Evolutionary conservation across 768 basidiomycete species (phyloP), one percentile per base, ranked within the genome.

Genomic region (Amanita rubescens): DNA sequence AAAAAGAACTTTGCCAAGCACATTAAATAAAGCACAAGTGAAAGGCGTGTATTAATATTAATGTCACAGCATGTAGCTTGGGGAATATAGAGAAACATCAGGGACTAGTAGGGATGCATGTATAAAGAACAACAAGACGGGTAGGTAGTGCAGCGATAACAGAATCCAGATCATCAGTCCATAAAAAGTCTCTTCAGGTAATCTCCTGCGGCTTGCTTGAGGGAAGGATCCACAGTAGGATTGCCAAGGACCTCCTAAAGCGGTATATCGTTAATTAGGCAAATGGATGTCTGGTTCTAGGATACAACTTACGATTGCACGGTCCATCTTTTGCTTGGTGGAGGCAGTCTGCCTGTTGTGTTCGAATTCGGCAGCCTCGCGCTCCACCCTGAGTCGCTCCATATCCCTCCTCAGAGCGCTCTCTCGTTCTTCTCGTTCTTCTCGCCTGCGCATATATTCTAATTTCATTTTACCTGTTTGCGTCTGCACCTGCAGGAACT

Each of bases 401-500:
- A 75, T 54, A 55, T 84, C 82, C 53, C 73, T 71, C 34, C 81
- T 72, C 57, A 72, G 63, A 0, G 58, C 55, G 48, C 77, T 77
- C 56, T 84, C 82, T 59, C 73, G 76, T 57, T 82, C 80, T 59
- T 86, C 84, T n/a, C 85, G 71, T 58, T 85, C 85, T 56, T 88
- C 85, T 17, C 81, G 73, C 56, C 83, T 69, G 52, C 79, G 76
- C 62, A 87, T 60, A 58, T 82, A 82, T 54, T 88, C 87, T 39
- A 87, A 72, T 62, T 85, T 85, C 69, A 80, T 74, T 66, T 84
- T 83, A 56, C 77, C 78, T 33, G 85, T 80, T 59, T 87, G 85
- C 20, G 77, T 78, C 61, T 89, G 87, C 38, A 80, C 71, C 57
- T 82, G 82, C 37, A 89, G 67, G 55, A 80, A 75, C 57, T 84